A percentile compares a stretch with the other conserved stretches of the same genome.
Evolutionary conservation across 2,329 filamentous ascomycete genomes (phyloP).

Genomic region (Alternaria gansuensis): DNA sequence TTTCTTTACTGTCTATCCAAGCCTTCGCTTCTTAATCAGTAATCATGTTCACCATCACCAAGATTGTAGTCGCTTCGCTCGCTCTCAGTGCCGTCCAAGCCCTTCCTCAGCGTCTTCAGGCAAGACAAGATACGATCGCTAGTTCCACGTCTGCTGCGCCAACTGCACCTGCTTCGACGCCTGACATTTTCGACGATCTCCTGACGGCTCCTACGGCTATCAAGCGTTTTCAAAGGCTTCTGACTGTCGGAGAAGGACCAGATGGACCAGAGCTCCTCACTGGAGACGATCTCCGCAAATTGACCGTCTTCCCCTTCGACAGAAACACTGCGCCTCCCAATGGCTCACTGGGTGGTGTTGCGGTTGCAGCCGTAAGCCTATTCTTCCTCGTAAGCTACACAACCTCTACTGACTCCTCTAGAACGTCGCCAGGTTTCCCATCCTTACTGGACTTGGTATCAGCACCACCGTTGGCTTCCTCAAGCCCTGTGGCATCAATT

Average conservation of each 20-base stretch:
- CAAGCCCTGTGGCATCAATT: slow-evolving; percentile 59
- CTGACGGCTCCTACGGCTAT: slow-evolving; percentile 48
- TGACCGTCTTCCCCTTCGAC: slow-evolving; percentile 71
- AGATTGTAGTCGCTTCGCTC: slow-evolving; percentile 47
- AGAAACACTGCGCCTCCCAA: slow-evolving; percentile 51
- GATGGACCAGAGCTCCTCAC: slow-evolving; percentile 36
- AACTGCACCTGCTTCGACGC: slow-evolving; percentile 20
- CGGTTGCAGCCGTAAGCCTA: slow-evolving; percentile 38
- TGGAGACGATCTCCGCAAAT: slow-evolving; percentile 41
- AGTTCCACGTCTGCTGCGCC: slow-evolving; percentile 15
- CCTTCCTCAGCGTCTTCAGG: slow-evolving; percentile 32
- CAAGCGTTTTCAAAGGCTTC: slow-evolving; percentile 52
- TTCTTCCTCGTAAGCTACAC: background rate
- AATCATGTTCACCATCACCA: slow-evolving; percentile 51
- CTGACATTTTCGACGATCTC: slow-evolving; percentile 44
- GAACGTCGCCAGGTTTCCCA: slow-evolving; percentile 53
- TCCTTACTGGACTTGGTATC: slow-evolving; percentile 53
- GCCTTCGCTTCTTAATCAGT: slow-evolving; percentile 32
- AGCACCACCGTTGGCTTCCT: slow-evolving; percentile 53
- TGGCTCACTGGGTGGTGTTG: slow-evolving; percentile 63
- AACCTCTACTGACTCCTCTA: slow-evolving; percentile 21
- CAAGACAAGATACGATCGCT: slow-evolving; percentile 1
- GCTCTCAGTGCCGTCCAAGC: slow-evolving; percentile 46
- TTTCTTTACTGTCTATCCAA: slow-evolving; percentile 34
- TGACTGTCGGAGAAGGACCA: slow-evolving; percentile 39